Percentiles rank a stretch among this genome's conserved stretches.
phyloP scores from a whole-genome alignment of 352 stramenopile genomes.

The Pythium utonaiense region DNA sequence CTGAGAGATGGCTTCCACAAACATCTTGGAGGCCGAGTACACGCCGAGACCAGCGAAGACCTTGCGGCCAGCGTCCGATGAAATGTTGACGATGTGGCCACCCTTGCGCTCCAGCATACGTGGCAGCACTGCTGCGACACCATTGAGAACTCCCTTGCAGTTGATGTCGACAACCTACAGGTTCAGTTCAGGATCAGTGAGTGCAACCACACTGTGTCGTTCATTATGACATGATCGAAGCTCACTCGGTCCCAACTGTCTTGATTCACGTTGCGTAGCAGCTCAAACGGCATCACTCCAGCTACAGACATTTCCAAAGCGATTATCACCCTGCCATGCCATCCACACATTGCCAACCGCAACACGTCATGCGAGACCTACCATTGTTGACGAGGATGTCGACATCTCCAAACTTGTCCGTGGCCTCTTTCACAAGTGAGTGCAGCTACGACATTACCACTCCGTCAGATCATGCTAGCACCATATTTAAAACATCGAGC shows the following conservation, averaged over 20 bases:
- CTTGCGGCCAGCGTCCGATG: slow-evolving; percentile 78
- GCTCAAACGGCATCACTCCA: slow-evolving; percentile 92
- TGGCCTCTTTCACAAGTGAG: slow-evolving; percentile 51
- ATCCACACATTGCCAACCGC: too few species aligned
- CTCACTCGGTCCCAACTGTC: slow-evolving; percentile 82
- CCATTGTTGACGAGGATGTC: slow-evolving; percentile 91
- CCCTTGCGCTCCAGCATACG: slow-evolving; percentile 72
- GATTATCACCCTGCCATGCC: too few species aligned
- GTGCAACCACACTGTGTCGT: too few species aligned
- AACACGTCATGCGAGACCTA: too few species aligned
- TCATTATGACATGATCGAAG: background rate
- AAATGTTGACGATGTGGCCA: slow-evolving; percentile 87
- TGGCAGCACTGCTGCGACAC: slow-evolving; percentile 68
- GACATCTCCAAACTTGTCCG: slow-evolving; percentile 59
- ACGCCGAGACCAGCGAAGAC: slow-evolving; percentile 82
- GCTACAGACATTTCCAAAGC: slow-evolving; percentile 34
- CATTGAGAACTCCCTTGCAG: slow-evolving; percentile 90
- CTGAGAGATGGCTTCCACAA: slow-evolving; percentile 86
- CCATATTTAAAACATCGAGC: background rate
- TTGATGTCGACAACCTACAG: slow-evolving; percentile 89
- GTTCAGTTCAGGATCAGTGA: background rate
- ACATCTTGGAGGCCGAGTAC: slow-evolving; percentile 91
- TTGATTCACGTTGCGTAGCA: slow-evolving; percentile 87
- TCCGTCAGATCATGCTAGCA: background rate
- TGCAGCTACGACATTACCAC: slow-evolving; percentile 30